Conservation (phyloP, 306 rosid genomes). For the Cajanus cajan region DNA sequence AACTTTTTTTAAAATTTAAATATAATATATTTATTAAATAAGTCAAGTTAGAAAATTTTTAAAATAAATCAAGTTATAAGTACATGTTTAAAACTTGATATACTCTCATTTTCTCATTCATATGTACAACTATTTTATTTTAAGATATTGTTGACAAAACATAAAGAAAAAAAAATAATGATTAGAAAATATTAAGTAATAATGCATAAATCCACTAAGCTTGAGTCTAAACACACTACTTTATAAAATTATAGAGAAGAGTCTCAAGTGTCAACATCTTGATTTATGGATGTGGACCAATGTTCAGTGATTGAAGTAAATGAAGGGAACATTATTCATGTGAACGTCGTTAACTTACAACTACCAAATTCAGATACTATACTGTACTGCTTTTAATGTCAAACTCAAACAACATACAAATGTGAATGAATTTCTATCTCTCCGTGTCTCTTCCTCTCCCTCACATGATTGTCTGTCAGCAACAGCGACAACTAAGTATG, state of each 20-base stretch:
- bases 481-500: constrained; percentile 26
- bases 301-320: constrained; percentile 77
- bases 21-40: too few species aligned
- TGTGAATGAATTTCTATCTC: constrained; percentile 40
- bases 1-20: too few species aligned
- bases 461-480: constrained; percentile 44
- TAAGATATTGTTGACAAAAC: not conserved
- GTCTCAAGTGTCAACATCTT: constrained; percentile 62
- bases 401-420: constrained; percentile 47
- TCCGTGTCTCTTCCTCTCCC: constrained; percentile 39
- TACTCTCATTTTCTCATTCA: too few species aligned
- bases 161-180: not conserved
- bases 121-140: not conserved
- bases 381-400: constrained; percentile 51
- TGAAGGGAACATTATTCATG: constrained; percentile 94
- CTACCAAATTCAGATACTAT: constrained; percentile 74
- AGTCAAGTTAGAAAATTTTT: too few species aligned
- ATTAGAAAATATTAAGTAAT: not conserved
- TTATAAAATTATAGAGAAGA: constrained; percentile 28
- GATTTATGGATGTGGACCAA: constrained; percentile 78
- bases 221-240: not conserved
- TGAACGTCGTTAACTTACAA: constrained; percentile 80
- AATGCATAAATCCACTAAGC: not conserved
- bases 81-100: too few species aligned
- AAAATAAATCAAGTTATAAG: too few species aligned